A percentile compares a stretch with the other conserved stretches of the same genome.
phyloP scores from a whole-genome alignment of 352 stramenopile genomes.

The Pythium guiyangense region DNA sequence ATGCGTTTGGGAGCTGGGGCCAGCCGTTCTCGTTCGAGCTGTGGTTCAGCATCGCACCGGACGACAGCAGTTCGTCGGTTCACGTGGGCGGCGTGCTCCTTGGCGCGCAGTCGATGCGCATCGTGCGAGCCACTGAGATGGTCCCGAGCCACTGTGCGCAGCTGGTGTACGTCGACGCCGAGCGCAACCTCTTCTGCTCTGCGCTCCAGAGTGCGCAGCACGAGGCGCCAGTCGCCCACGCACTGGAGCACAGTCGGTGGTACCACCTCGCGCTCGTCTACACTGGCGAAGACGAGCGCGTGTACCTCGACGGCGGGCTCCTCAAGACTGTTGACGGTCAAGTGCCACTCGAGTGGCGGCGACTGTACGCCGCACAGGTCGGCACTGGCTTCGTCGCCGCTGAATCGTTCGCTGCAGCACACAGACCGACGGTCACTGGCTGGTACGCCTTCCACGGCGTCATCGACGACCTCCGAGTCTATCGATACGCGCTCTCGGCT shows the following conservation, averaged over 20 bases:
- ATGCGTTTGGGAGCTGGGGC: slow-evolving; percentile 6
- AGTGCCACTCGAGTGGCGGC: slow-evolving; percentile 9
- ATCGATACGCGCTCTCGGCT: slow-evolving; percentile 12
- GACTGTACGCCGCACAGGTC: slow-evolving; percentile 18
- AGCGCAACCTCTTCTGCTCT: slow-evolving; percentile 17
- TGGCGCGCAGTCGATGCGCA: background rate
- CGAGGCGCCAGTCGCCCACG: background rate
- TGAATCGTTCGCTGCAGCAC: background rate
- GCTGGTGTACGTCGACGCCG: slow-evolving; percentile 16
- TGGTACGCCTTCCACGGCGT: slow-evolving; percentile 34
- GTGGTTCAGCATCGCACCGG: slow-evolving; percentile 18
- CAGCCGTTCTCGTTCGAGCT: slow-evolving; percentile 16
- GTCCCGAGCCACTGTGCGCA: slow-evolving; percentile 10
- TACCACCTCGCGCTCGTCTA: slow-evolving; percentile 35
- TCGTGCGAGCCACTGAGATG: background rate
- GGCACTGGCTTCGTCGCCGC: slow-evolving; percentile 20
- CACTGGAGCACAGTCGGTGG: slow-evolving; percentile 22
- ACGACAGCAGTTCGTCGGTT: slow-evolving; percentile 6
- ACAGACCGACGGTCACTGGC: background rate
- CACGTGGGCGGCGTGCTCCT: slow-evolving; percentile 2
- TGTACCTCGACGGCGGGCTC: slow-evolving; percentile 25
- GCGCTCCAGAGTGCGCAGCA: slow-evolving; percentile 2
- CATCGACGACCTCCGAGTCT: slow-evolving; percentile 27
- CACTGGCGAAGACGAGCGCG: slow-evolving; percentile 10
- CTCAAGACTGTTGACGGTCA: slow-evolving; percentile 1